Percentiles rank a stretch among this genome's conserved stretches.
Conservation (phyloP, 148 eudicot genomes). For the Agrostemma githago region DNA sequence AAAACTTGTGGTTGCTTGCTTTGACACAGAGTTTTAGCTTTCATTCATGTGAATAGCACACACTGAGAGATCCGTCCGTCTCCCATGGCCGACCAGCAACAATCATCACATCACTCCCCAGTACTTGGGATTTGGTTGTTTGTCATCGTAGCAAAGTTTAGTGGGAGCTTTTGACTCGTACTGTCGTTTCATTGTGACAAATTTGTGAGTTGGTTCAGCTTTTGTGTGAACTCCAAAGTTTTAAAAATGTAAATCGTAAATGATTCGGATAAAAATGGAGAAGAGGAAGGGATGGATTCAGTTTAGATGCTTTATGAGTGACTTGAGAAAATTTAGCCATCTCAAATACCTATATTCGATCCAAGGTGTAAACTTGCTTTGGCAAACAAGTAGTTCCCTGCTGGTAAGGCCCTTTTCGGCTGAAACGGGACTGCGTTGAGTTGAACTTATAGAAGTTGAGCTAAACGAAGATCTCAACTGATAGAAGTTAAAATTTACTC, state of each 20-base stretch:
- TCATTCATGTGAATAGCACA: background rate
- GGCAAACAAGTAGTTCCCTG: too few relatives aligned
- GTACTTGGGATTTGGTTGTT: background rate
- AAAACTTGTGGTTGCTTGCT: constrained; percentile 65
- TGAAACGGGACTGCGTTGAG: too few relatives aligned
- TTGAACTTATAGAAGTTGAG: too few relatives aligned
- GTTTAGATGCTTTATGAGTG: too few relatives aligned
- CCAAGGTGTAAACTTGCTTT: too few relatives aligned
- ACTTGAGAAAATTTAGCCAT: too few relatives aligned
- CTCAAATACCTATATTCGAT: too few relatives aligned
- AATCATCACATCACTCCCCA: background rate
- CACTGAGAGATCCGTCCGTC: background rate
- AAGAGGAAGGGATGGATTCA: background rate
- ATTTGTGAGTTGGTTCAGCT: background rate
- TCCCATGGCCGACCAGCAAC: background rate
- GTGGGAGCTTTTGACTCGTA: background rate
- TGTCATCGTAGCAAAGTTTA: constrained; percentile 13
- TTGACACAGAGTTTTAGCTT: constrained; percentile 82
- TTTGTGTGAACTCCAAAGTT: background rate
- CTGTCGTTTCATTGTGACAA: background rate
- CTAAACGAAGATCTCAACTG: too few relatives aligned
- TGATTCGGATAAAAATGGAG: background rate
- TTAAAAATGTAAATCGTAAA: background rate
- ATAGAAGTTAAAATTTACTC: too few relatives aligned
- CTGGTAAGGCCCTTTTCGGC: too few relatives aligned